A percentile compares a stretch with the other conserved stretches of the same genome.
These are phyloP conservation scores for Rutstroemia sp. DNA, from an alignment of 2,329 filamentous ascomycete genomes.

Conservation along the genomic window DNA sequence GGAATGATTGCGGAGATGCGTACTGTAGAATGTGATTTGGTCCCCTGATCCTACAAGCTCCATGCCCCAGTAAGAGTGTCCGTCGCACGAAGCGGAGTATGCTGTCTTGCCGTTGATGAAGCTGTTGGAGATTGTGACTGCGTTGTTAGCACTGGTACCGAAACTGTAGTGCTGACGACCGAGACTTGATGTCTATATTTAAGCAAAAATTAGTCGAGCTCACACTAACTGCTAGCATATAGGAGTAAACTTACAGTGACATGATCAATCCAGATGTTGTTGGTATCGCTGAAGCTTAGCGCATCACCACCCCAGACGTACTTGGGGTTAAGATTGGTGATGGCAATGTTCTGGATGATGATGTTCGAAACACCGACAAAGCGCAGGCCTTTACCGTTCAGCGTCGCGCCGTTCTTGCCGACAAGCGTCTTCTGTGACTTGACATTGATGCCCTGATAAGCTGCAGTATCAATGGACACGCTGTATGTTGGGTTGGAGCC, in stretches of 20 bases:
- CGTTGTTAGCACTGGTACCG: conserved; percentile 27
- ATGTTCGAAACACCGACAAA: background rate
- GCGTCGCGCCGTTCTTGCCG: too few relatives aligned
- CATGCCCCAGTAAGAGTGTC: background rate
- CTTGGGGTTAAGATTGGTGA: conserved; percentile 48
- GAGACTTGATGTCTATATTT: conserved; percentile 29
- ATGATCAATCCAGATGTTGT: conserved; percentile 31
- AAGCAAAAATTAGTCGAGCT: too few relatives aligned
- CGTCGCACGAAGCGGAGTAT: background rate
- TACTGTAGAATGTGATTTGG: conserved; percentile 32
- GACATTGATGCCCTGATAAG: too few relatives aligned
- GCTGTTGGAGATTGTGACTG: conserved; percentile 38
- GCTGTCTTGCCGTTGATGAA: background rate
- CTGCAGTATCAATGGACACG: too few relatives aligned
- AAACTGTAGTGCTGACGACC: conserved; percentile 37
- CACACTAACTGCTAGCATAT: too few relatives aligned
- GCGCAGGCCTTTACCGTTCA: background rate
- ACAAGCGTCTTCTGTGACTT: too few relatives aligned
- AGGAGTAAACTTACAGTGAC: conserved; percentile 3
- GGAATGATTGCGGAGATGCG: too few relatives aligned
- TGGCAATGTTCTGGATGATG: conserved; percentile 37
- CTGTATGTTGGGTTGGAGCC: too few relatives aligned
- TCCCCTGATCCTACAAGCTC: conserved; percentile 33
- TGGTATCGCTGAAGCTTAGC: conserved; percentile 42
- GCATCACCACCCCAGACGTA: conserved; percentile 55